Percentiles rank a stretch among this genome's conserved stretches.
These are phyloP conservation scores for Bjerkandera adusta DNA, from an alignment of 1,284 basidiomycete species.

Conservation along the genomic window DNA sequence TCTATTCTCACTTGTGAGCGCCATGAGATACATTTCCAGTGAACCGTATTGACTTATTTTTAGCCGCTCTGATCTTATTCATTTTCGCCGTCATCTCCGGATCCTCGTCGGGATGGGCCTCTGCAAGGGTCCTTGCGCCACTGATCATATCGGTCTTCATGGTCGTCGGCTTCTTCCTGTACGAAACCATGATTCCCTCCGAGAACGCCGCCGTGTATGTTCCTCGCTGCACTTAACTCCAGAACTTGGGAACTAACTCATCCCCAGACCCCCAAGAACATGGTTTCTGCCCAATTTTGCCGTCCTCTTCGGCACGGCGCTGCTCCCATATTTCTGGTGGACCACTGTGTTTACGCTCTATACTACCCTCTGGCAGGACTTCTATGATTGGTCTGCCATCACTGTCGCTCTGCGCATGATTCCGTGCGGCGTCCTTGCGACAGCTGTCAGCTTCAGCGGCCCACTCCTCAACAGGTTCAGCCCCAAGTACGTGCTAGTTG, in stretches of 20 bases:
- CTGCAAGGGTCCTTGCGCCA: constrained; percentile 31
- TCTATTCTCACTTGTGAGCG: constrained; percentile 15
- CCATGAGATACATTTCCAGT: background rate
- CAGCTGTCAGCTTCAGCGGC: background rate
- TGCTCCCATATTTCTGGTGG: constrained; percentile 41
- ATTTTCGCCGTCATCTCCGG: constrained; percentile 40
- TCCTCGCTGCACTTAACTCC: background rate
- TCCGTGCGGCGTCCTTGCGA: constrained; percentile 17
- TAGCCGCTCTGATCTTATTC: constrained; percentile 37
- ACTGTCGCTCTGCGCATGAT: constrained; percentile 30
- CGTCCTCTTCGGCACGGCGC: constrained; percentile 33
- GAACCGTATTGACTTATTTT: constrained; percentile 6
- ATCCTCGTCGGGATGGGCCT: constrained; percentile 34
- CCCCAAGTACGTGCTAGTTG: background rate
- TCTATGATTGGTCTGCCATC: constrained; percentile 35
- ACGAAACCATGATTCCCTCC: constrained; percentile 33
- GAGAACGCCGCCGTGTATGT: constrained; percentile 35
- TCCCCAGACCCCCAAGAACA: constrained; percentile 33
- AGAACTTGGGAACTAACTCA: background rate
- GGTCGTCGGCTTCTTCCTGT: constrained; percentile 36
- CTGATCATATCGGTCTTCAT: constrained; percentile 36
- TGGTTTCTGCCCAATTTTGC: constrained; percentile 39
- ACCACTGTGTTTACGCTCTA: constrained; percentile 26
- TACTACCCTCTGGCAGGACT: constrained; percentile 34
- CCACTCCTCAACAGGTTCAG: background rate